Base-by-base conservation (phyloP, 768 basidiomycete genomes). In the Suillus subluteus region DNA sequence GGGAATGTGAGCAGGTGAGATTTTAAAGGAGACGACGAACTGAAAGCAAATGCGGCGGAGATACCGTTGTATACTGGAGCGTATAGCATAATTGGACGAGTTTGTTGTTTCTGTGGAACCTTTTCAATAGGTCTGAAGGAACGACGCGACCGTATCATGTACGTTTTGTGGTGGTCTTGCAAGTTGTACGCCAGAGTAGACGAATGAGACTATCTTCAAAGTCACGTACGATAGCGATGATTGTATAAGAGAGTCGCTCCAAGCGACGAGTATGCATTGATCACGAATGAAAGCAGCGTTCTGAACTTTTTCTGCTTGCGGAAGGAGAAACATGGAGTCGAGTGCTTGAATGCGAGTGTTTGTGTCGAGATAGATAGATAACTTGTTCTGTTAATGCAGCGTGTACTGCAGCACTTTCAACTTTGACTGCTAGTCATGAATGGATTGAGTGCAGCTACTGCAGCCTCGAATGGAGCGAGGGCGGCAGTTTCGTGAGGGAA, bases 261-360 rank as follows among this genome's bases (percentile, higher is more conserved):
- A 95, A 68, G 95, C 88, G 67, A 95, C 86, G 63, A 96, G 83
- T n/a, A 92, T 90, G 48, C 91, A 86, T 75, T 95, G 94, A 74
- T 94, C 90, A 55, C 94, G 87, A 72, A 94, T 88, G 74, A 96
- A 96, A 0, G 94, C 94, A 4, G 75, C 76, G 16, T 76, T 76
- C 18, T 76, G 76, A 15, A 78, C 75, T 76, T 67, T 76, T 26
- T 26, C 75, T n/a, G 76, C 79, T 63, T 88, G 84, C 6, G 91
- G 90, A 46, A 96, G 87, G 73, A 86, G 82, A 66, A 88, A 79
- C 82, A 96, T 89, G 32, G 91, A 89, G 72, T 94, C 91, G 58
- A 95, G 74, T 26, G 2, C 26, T 26, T 26, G 26, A 26, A 26
- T 26, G 26, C 92, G 90, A 6, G 92, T 85, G 70, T 85, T 81